These are phyloP conservation scores for Rubus idaeus DNA, from an alignment of 306 rosid species.

Conservation along the genomic window DNA sequence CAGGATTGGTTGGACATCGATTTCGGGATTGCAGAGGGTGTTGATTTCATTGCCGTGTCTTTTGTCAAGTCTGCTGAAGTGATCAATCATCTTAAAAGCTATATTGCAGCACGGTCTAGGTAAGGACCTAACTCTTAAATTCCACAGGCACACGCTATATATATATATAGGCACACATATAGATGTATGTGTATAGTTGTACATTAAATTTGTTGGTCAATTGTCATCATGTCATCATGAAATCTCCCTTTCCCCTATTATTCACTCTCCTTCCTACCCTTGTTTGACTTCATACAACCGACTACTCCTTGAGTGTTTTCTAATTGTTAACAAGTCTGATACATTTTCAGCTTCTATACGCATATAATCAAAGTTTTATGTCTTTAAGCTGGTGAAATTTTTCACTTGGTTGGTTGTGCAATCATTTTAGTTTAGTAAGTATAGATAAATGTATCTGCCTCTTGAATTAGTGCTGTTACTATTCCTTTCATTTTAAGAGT, in stretches of 20 bases:
- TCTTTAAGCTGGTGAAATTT: background rate
- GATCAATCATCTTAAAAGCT: conserved; percentile 95
- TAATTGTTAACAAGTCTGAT: background rate
- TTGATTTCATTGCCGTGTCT: conserved; percentile 92
- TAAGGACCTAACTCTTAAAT: conserved; percentile 22
- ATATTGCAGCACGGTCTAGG: conserved; percentile 92
- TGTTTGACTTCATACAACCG: background rate
- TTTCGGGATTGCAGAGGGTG: conserved; percentile 94
- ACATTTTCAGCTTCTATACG: background rate
- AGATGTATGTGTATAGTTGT: background rate
- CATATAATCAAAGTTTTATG: background rate
- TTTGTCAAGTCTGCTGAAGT: conserved; percentile 99
- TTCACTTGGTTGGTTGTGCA: background rate
- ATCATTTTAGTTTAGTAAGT: background rate
- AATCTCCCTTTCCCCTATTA: background rate
- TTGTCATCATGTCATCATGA: background rate
- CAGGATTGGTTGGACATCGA: conserved; percentile 99
- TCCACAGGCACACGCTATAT: background rate
- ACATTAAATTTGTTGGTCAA: background rate
- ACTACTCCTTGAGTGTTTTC: background rate
- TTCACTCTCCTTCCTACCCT: background rate
- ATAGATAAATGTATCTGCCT: background rate
- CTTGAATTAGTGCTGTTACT: background rate
- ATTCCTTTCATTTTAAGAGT: background rate
- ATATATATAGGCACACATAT: background rate